Conservation (phyloP, 2,329 filamentous ascomycete genomes). For the Plenodomus lindquistii region DNA sequence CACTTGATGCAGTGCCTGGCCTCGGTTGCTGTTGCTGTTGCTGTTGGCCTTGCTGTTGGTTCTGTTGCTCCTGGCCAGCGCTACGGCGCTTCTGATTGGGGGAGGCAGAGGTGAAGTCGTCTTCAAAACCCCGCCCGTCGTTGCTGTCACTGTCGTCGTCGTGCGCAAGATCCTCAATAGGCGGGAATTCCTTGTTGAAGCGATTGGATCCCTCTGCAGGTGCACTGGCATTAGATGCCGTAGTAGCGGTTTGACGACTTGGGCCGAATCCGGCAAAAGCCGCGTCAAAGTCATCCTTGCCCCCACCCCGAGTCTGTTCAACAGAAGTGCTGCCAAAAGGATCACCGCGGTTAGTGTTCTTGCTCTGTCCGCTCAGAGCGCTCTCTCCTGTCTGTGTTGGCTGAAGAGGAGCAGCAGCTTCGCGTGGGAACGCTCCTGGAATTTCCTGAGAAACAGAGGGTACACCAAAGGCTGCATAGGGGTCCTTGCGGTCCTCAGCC, state of each 20-base stretch:
- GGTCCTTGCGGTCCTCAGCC: conserved; percentile 46
- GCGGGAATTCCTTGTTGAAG: conserved; percentile 84
- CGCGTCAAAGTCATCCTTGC: conserved; percentile 82
- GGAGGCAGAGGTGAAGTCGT: conserved; percentile 78
- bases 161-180: conserved; percentile 81
- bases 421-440: conserved; percentile 55
- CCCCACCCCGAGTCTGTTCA: conserved; percentile 41
- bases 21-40: conserved; percentile 25
- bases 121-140: conserved; percentile 80
- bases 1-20: conserved; percentile 31
- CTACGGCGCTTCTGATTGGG: conserved; percentile 42
- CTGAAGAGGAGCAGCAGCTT: conserved; percentile 49
- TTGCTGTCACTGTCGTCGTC: conserved; percentile 78
- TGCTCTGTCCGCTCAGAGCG: conserved; percentile 52
- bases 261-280: conserved; percentile 76
- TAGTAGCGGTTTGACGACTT: conserved; percentile 55
- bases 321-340: conserved; percentile 43
- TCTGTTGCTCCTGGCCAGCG: conserved; percentile 27
- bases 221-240: conserved; percentile 36
- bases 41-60: conserved; percentile 17
- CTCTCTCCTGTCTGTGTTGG: conserved; percentile 54
- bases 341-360: conserved; percentile 47
- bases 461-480: conserved; percentile 44
- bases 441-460: conserved; percentile 40
- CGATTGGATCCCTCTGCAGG: conserved; percentile 45